These are phyloP conservation scores for Vigna hirtella DNA, from an alignment of 306 rosid species.

Conservation along the genomic window DNA sequence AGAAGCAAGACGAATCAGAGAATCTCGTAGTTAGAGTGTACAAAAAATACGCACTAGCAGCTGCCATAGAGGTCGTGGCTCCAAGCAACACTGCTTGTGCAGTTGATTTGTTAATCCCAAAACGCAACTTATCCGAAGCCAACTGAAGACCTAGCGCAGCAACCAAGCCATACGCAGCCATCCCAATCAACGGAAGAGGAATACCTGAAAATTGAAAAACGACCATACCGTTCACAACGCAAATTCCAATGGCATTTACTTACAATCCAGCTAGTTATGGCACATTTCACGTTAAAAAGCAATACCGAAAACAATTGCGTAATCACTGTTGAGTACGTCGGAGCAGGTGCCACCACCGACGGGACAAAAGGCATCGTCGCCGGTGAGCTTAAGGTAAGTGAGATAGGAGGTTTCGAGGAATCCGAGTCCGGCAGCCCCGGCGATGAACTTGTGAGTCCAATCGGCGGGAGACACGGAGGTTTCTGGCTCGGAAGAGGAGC, in stretches of 20 bases:
- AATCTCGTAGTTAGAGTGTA: conserved; percentile 73
- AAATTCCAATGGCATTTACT: not conserved
- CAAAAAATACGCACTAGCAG: conserved; percentile 83
- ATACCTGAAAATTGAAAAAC: conserved; percentile 64
- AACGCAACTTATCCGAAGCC: conserved; percentile 56
- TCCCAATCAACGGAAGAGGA: conserved; percentile 86
- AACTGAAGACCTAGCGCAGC: conserved; percentile 67
- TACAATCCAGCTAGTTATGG: not conserved
- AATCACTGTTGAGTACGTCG: conserved; percentile 75
- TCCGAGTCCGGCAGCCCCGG: conserved; percentile 72
- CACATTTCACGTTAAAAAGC: not conserved
- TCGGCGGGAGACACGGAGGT: conserved; percentile 48
- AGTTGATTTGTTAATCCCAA: conserved; percentile 61
- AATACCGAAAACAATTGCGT: conserved; percentile 81
- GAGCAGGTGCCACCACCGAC: conserved; percentile 67
- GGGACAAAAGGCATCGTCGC: conserved; percentile 74
- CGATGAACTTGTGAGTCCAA: conserved; percentile 53
- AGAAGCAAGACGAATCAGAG: conserved; percentile 71
- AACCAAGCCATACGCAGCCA: conserved; percentile 75
- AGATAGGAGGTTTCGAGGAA: conserved; percentile 82
- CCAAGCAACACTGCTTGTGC: conserved; percentile 69
- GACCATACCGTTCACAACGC: not conserved
- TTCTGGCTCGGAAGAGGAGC: conserved; percentile 63
- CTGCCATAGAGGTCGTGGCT: conserved; percentile 80
- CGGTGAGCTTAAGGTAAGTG: conserved; percentile 78